A percentile compares a stretch with the other conserved stretches of the same genome.
phyloP scores from a whole-genome alignment of 179 eudicot genomes.

The Beta lomatogona region DNA sequence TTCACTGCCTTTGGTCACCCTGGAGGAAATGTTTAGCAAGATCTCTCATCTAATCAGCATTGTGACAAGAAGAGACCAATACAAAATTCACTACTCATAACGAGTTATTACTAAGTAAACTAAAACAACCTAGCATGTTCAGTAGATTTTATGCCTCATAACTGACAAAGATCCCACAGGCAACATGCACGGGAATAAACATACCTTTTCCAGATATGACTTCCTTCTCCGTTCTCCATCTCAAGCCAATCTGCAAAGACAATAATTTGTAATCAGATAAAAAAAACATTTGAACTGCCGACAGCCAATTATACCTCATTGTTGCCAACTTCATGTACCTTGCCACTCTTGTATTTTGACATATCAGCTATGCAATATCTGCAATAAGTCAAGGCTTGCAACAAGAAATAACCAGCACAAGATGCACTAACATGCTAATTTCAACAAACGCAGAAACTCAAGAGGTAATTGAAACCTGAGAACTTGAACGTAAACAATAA shows the following conservation, averaged over 20 bases:
- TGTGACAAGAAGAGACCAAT: neutral
- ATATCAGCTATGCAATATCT: constrained; percentile 99
- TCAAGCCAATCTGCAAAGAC: constrained; percentile 73
- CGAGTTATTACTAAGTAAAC: neutral
- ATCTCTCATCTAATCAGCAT: neutral
- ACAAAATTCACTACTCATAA: neutral
- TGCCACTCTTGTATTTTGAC: constrained; percentile 86
- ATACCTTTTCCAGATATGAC: constrained; percentile 91
- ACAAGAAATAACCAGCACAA: constrained; percentile 4
- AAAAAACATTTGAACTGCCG: neutral
- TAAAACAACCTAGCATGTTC: neutral
- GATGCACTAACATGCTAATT: neutral
- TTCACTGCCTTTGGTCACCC: neutral
- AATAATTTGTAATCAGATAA: neutral
- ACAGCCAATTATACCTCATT: neutral
- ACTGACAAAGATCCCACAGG: neutral
- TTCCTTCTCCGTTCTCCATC: constrained; percentile 97
- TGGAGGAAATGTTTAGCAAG: neutral
- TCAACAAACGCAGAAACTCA: neutral
- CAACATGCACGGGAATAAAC: neutral
- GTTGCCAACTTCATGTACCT: constrained; percentile 47
- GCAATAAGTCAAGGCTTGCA: constrained; percentile 42
- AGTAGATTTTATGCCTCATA: neutral
- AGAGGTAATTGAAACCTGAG: neutral
- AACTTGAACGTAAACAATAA: neutral